Percentiles rank a stretch among this genome's conserved stretches.
These are phyloP conservation scores for Teunomyces stri DNA, from an alignment of 805 yeast species.

Conservation along the genomic window DNA sequence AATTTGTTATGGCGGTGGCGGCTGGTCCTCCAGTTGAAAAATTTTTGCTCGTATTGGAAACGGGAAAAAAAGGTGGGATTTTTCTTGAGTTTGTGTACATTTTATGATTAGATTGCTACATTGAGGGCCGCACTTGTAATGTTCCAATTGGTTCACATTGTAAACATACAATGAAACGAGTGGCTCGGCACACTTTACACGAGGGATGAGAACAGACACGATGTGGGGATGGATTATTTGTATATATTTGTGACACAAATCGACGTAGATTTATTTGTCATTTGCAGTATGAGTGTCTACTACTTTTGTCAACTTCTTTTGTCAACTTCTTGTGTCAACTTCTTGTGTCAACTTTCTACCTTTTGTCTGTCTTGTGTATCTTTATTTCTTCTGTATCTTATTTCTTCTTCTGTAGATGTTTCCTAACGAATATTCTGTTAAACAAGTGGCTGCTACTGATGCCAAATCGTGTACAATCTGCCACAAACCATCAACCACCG, in stretches of 20 bases:
- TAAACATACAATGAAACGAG: not conserved
- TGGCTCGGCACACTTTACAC: not conserved
- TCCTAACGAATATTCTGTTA: constrained; percentile 40
- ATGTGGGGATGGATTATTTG: too few relatives aligned
- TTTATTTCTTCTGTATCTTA: too few relatives aligned
- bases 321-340: too few relatives aligned
- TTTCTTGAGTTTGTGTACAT: not conserved
- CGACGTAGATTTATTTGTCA: too few relatives aligned
- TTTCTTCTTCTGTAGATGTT: not conserved
- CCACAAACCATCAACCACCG: constrained; percentile 47
- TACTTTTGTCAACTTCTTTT: too few relatives aligned
- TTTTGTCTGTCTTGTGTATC: too few relatives aligned
- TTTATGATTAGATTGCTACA: not conserved
- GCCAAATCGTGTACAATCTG: constrained; percentile 50
- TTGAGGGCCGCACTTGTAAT: not conserved
- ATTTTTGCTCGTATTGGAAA: not conserved
- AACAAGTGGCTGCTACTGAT: constrained; percentile 42
- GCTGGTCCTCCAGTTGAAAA: not conserved
- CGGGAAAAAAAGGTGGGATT: not conserved
- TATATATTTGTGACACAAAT: too few relatives aligned
- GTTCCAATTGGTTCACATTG: constrained; percentile 1
- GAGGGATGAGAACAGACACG: too few relatives aligned
- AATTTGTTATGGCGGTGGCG: not conserved
- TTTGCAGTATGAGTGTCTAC: too few relatives aligned
- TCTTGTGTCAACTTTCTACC: too few relatives aligned